Evolutionary conservation across 345 rosid species (phyloP).

Genomic region (Salix dunnii): DNA sequence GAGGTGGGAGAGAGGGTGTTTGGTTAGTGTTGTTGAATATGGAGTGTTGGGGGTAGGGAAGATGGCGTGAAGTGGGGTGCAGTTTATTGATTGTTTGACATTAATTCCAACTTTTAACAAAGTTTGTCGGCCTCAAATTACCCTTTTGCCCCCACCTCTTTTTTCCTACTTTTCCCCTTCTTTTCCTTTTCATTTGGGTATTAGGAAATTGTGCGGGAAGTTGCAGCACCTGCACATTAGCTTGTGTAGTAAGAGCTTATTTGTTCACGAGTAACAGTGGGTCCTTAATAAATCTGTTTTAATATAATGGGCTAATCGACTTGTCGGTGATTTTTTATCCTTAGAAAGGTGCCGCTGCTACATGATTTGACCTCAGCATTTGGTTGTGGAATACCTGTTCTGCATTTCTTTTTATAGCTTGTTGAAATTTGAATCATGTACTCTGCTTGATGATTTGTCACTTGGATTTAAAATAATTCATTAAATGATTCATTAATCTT

Average conservation of each 20-base stretch:
- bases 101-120: conserved; percentile 15
- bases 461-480: background rate
- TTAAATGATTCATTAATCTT: background rate
- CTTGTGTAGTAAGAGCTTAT: background rate
- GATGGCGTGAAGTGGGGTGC: conserved; percentile 30
- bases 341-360: background rate
- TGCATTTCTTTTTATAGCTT: background rate
- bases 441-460: background rate
- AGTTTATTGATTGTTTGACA: conserved; percentile 15
- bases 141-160: conserved; percentile 5
- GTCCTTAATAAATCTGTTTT: background rate
- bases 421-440: background rate
- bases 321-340: background rate
- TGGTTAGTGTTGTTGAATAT: background rate
- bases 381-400: background rate
- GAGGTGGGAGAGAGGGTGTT: background rate
- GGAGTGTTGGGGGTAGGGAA: conserved; percentile 4
- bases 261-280: background rate
- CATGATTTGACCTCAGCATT: background rate
- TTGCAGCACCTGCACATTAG: background rate
- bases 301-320: background rate
- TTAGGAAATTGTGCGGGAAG: background rate
- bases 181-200: background rate
- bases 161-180: background rate
- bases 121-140: conserved; percentile 20